Evolutionary conservation across 805 yeast species (phyloP).

Genomic region (Wickerhamomyces ciferrii): DNA sequence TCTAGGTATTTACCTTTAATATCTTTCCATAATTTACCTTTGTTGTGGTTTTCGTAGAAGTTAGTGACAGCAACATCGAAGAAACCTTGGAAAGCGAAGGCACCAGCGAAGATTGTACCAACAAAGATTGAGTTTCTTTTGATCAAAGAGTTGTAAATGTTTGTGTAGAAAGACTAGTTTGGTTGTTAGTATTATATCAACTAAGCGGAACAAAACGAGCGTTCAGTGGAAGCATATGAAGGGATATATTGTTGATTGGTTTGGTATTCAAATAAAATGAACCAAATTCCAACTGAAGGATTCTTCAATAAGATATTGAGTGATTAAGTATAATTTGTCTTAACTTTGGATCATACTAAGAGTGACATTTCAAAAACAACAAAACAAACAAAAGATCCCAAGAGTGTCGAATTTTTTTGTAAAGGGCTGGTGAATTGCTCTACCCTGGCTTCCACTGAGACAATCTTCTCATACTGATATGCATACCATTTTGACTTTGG

Average conservation of each 20-base stretch:
- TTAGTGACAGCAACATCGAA: constrained; percentile 62
- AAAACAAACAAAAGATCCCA: too few species aligned
- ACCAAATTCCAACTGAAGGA: too few species aligned
- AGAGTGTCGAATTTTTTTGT: too few species aligned
- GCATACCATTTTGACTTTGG: constrained; percentile 1
- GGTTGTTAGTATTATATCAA: constrained; percentile 8
- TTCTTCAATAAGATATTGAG: too few species aligned
- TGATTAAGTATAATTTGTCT: too few species aligned
- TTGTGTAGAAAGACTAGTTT: constrained; percentile 33
- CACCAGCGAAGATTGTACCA: constrained; percentile 74
- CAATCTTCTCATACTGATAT: neutral
- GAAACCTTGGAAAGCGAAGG: constrained; percentile 79
- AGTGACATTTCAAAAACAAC: too few species aligned
- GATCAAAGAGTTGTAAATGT: constrained; percentile 62
- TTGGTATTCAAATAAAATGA: too few species aligned
- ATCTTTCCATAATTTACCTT: constrained; percentile 83
- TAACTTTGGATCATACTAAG: too few species aligned
- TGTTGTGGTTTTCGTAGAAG: constrained; percentile 76
- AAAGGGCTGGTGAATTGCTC: too few species aligned
- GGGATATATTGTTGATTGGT: too few species aligned
- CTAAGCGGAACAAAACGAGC: neutral
- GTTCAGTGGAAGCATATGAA: neutral
- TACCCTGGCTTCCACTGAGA: too few species aligned
- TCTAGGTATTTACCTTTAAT: constrained; percentile 54
- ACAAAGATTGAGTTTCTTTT: constrained; percentile 91